Evolutionary conservation across 495 filamentous ascomycete genomes (phyloP).

Genomic region (Penicillium nucicola): DNA sequence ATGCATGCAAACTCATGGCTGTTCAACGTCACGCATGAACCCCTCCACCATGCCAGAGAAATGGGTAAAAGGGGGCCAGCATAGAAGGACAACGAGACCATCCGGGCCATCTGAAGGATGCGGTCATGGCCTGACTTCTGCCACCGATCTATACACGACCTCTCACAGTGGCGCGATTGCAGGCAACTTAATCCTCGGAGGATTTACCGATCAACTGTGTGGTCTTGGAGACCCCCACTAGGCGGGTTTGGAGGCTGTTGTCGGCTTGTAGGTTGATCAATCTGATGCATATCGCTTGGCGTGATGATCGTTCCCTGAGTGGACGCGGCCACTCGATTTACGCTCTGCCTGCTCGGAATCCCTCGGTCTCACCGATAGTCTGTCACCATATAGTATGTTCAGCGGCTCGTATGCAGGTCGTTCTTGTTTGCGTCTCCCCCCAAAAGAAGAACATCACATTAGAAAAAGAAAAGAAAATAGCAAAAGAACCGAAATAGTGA

Average conservation of each 20-base stretch:
- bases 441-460: too few relatives aligned
- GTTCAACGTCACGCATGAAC: constrained; percentile 1
- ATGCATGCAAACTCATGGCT: constrained; percentile 3
- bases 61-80: too few relatives aligned
- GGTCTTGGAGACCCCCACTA: constrained; percentile 7
- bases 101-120: too few relatives aligned
- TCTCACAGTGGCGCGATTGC: background rate
- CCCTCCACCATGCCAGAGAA: constrained; percentile 1
- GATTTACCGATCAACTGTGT: constrained; percentile 18
- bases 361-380: constrained; percentile 5
- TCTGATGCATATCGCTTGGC: constrained; percentile 28
- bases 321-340: background rate
- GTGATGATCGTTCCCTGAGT: constrained; percentile 9
- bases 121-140: too few relatives aligned
- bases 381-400: background rate
- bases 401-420: constrained; percentile 4
- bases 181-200: constrained; percentile 9
- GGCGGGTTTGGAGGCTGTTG: too few relatives aligned
- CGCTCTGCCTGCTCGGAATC: background rate
- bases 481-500: background rate
- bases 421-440: background rate
- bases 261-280: constrained; percentile 28
- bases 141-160: background rate
- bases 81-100: too few relatives aligned
- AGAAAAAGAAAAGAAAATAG: too few relatives aligned